Percentiles rank a stretch among this genome's conserved stretches.
Evolutionary conservation across 2,329 filamentous ascomycete genomes (phyloP).

Genomic region (Aureobasidium sp.): DNA sequence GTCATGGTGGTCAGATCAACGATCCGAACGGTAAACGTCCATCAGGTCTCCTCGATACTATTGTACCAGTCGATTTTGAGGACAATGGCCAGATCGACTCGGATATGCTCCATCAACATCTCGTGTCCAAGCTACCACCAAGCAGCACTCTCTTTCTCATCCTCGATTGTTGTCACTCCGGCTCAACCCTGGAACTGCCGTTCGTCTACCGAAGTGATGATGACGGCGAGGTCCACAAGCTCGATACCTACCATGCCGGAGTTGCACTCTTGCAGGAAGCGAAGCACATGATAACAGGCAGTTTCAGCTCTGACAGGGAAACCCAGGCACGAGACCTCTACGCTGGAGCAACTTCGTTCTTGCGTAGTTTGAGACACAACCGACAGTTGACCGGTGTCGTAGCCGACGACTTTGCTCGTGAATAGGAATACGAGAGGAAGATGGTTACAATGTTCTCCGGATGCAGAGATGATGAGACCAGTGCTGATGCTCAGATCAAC

Average conservation of each 20-base stretch:
- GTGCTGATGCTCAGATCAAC: constrained; percentile 37
- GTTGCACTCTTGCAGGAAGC: constrained; percentile 43
- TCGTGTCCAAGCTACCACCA: constrained; percentile 44
- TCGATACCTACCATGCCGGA: constrained; percentile 48
- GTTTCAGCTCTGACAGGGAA: constrained; percentile 38
- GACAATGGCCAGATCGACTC: constrained; percentile 46
- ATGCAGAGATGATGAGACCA: constrained; percentile 44
- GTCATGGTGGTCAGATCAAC: constrained; percentile 48
- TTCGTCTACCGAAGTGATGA: constrained; percentile 50
- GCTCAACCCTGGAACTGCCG: constrained; percentile 50
- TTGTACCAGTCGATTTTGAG: constrained; percentile 9
- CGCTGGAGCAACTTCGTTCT: constrained; percentile 47
- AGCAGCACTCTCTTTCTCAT: constrained; percentile 46
- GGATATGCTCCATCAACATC: constrained; percentile 42
- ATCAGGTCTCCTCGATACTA: constrained; percentile 15
- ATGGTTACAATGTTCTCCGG: constrained; percentile 44
- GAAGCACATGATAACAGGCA: constrained; percentile 40
- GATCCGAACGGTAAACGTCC: constrained; percentile 29
- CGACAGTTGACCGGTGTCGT: constrained; percentile 27
- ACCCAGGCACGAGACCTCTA: constrained; percentile 43
- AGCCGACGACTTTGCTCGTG: constrained; percentile 29
- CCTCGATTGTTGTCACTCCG: constrained; percentile 55
- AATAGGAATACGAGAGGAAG: constrained; percentile 37
- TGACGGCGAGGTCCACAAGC: constrained; percentile 47
- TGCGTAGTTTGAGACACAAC: constrained; percentile 40